Percentiles rank a stretch among this genome's conserved stretches.
Evolutionary conservation across 2,329 filamentous ascomycete genomes (phyloP).

Genomic region (Fusarium multiceps): DNA sequence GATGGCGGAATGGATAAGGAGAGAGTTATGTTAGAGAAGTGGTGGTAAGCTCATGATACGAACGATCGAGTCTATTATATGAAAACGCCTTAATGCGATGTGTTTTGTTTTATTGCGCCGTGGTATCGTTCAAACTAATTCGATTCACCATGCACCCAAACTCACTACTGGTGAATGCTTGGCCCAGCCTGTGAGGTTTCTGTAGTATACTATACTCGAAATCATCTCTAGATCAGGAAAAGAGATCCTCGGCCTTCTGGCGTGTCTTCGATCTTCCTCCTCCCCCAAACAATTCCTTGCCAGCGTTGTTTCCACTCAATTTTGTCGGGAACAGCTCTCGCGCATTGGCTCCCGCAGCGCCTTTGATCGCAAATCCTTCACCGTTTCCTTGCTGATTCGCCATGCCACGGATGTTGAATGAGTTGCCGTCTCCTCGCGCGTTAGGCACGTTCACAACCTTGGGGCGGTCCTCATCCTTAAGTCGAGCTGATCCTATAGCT

Average conservation of each 20-base stretch:
- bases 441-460: conserved; percentile 68
- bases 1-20: conserved; percentile 55
- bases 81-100: conserved; percentile 4
- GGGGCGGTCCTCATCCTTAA: conserved; percentile 57
- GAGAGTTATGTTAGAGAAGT: conserved; percentile 69
- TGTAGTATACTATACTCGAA: background rate
- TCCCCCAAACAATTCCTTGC: conserved; percentile 76
- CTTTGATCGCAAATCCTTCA: conserved; percentile 74
- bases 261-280: conserved; percentile 63
- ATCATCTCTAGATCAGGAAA: conserved; percentile 58
- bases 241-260: conserved; percentile 78
- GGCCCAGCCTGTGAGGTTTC: conserved; percentile 1
- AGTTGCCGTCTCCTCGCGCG: conserved; percentile 53
- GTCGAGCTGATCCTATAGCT: conserved; percentile 53
- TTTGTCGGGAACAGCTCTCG: conserved; percentile 78
- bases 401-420: conserved; percentile 70
- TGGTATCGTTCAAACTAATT: conserved; percentile 47
- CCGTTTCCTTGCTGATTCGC: conserved; percentile 59
- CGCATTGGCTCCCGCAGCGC: conserved; percentile 57
- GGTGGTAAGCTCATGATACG: conserved; percentile 62
- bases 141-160: conserved; percentile 30
- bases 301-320: conserved; percentile 65
- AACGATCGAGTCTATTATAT: background rate
- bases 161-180: conserved; percentile 14
- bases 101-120: conserved; percentile 37